Base-by-base conservation (phyloP, 1,284 basidiomycete genomes). In the Trichosporon faecale region DNA sequence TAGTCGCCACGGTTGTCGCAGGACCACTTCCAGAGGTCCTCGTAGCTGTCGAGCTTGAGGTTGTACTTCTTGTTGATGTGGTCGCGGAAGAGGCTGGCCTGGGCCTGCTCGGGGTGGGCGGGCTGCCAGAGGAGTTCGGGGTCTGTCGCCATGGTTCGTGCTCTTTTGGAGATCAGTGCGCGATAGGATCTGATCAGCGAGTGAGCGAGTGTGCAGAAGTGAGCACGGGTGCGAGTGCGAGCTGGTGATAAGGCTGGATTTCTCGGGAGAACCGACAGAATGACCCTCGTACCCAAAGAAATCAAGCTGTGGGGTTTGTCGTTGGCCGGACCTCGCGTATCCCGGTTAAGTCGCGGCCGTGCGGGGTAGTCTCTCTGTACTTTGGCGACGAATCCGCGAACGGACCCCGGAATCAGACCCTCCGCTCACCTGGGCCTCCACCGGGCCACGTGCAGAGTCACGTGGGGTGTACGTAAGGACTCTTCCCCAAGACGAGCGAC, bases 21-120 rank as follows among this genome's bases (percentile, higher is more conserved):
- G 0, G 91, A 92, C 92, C 92, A 94, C 66, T 76, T 79, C 81
- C 89, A 91, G 3, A 94, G 85, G 63, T 91, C 88, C 66, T 87
- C 80, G 80, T 94, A 94, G 27, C 86, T 86, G 35, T 77, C 70
- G 11, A 93, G 84, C 77, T 79, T 44, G 37, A 89, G 81, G 14
- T 78, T 78, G 75, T 88, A 86, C 44, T 84, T 85, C 49, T 80
- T 73, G 79, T 91, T 92, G 75, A 91, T 84, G 70, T 82, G 84
- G 70, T 85, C 74, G 35, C 88, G 85, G 82, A 93, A 90, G 23
- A 82, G 85, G 73, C 86, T 85, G 14, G 88, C 87, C 21, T 88
- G 85, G 25, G 90, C 86, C 6, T 81, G 72, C 29, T 86, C 80
- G 23, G 86, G 84, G 72, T 85, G 81, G n/a, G 76, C 57, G 14